Base-by-base conservation (phyloP, 139 green algal genomes). In the Chlorella sp. region DNA sequence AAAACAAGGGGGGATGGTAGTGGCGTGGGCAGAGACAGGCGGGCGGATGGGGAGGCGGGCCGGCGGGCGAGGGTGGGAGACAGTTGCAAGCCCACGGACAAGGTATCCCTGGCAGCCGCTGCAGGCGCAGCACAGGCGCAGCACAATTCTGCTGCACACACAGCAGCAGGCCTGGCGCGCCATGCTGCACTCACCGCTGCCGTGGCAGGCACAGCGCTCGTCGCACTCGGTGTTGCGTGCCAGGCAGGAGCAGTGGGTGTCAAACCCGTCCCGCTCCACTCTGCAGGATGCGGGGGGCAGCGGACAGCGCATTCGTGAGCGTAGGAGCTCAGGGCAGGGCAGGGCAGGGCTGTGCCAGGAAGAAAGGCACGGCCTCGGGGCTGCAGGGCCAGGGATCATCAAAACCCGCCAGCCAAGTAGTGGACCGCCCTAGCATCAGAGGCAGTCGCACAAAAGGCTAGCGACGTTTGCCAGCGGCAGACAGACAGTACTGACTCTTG, bases 171-270 rank as follows among this genome's bases (percentile, higher is more conserved):
- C 18, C 42, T 39, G 1, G 30, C 19, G 3, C 24, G 60, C 11
- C 42, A 71, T 24, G 12, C n/a, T 18, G 53, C 32, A 66, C 84
- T 71, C 34, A 89, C 77, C 57, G 32, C 61, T 34, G 28, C 7
- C 86, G 9, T 82, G 28, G 77, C 94, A 96, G 14, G 18, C 78
- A 64, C 94, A 96, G 34, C 18, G 30, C 21, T 66, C 69, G 53
- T 92, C 93, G 87, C 94, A 96, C 84, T 96, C 94, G n/a, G 89
- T 94, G 89, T 96, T 96, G 28, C 76, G 68, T 1, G 80, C 73
- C 40, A 96, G 92, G 92, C 94, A 96, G 22, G 82, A 30, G 87
- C 93, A 95, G 39, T 53, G 57, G 30, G 93, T 93, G 68, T 87
- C 61, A 75, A 97, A 94, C 22, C 82, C 57, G 19, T 94, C 92